These are phyloP conservation scores for Tephrocybe sp. DNA, from an alignment of 768 basidiomycete genomes.

Conservation along the genomic window DNA sequence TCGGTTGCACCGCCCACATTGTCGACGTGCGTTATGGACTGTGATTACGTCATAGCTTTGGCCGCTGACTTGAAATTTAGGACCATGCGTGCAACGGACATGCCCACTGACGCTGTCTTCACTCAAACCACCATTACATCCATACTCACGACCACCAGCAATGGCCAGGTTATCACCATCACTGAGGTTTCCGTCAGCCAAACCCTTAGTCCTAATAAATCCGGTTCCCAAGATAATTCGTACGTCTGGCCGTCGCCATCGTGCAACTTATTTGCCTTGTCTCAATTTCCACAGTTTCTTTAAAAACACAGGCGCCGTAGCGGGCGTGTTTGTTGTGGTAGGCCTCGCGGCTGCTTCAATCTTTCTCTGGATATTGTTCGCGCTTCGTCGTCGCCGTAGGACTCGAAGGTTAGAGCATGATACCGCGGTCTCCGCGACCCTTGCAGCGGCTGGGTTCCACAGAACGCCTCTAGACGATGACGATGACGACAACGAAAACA, in stretches of 20 bases:
- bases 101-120: neutral
- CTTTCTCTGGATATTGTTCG: slow-evolving; percentile 68
- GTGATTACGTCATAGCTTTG: slow-evolving; percentile 16
- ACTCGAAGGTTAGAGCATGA: slow-evolving; percentile 65
- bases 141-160: slow-evolving; percentile 47
- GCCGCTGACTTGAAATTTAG: slow-evolving; percentile 5
- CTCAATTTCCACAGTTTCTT: slow-evolving; percentile 64
- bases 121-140: slow-evolving; percentile 47
- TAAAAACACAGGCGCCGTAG: slow-evolving; percentile 83
- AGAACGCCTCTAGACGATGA: slow-evolving; percentile 68
- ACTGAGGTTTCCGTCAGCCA: slow-evolving; percentile 70
- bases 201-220: slow-evolving; percentile 55
- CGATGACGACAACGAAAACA: slow-evolving; percentile 33
- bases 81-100: neutral
- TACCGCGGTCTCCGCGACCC: slow-evolving; percentile 64
- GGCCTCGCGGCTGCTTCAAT: slow-evolving; percentile 75
- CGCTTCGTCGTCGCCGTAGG: slow-evolving; percentile 61
- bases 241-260: slow-evolving; percentile 32
- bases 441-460: slow-evolving; percentile 69
- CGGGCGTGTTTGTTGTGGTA: slow-evolving; percentile 87
- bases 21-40: slow-evolving; percentile 16
- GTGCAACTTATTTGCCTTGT: slow-evolving; percentile 7
- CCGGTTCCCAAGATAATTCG: slow-evolving; percentile 42
- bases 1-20: slow-evolving; percentile 15
- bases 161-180: slow-evolving; percentile 54